These are phyloP conservation scores for Rachicladosporium sp. DNA, from an alignment of 2,329 filamentous ascomycete genomes.

Conservation along the genomic window DNA sequence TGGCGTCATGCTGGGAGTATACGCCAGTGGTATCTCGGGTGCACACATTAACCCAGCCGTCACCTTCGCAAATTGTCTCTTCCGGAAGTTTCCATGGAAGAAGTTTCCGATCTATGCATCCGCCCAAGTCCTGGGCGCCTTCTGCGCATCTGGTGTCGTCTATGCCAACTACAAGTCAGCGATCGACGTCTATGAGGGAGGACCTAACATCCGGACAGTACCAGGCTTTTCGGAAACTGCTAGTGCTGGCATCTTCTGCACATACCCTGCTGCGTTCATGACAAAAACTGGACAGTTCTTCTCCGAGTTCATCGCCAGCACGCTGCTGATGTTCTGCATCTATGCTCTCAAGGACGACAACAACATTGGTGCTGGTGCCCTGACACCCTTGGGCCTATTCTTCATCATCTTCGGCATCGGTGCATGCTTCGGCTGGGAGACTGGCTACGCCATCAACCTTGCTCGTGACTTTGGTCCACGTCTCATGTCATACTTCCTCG, in stretches of 20 bases:
- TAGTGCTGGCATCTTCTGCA: slow-evolving; percentile 60
- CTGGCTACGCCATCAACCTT: slow-evolving; percentile 63
- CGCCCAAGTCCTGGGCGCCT: slow-evolving; percentile 49
- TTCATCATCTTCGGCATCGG: slow-evolving; percentile 64
- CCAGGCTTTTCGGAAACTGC: slow-evolving; percentile 40
- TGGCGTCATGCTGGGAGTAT: slow-evolving; percentile 53
- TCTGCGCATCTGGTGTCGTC: slow-evolving; percentile 39
- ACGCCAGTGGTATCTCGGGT: slow-evolving; percentile 22
- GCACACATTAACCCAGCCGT: slow-evolving; percentile 41
- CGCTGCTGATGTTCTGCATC: slow-evolving; percentile 59
- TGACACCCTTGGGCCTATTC: slow-evolving; percentile 51
- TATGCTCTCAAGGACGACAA: slow-evolving; percentile 50
- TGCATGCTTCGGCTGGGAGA: slow-evolving; percentile 64
- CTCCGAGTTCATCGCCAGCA: slow-evolving; percentile 56
- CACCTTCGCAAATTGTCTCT: slow-evolving; percentile 58
- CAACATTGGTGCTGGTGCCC: slow-evolving; percentile 44
- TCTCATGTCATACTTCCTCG: slow-evolving; percentile 22
- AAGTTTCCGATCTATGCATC: slow-evolving; percentile 56
- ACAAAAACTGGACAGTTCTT: slow-evolving; percentile 57
- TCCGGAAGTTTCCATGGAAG: slow-evolving; percentile 48
- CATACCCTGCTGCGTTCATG: slow-evolving; percentile 56
- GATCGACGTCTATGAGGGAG: slow-evolving; percentile 32
- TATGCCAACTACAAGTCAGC: slow-evolving; percentile 32
- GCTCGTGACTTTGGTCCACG: slow-evolving; percentile 61
- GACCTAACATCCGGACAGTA: slow-evolving; percentile 46